Evolutionary conservation across 352 stramenopile genomes (phyloP), one percentile per base, ranked within the genome.

Genomic region (Paralagenidium karlingii): DNA sequence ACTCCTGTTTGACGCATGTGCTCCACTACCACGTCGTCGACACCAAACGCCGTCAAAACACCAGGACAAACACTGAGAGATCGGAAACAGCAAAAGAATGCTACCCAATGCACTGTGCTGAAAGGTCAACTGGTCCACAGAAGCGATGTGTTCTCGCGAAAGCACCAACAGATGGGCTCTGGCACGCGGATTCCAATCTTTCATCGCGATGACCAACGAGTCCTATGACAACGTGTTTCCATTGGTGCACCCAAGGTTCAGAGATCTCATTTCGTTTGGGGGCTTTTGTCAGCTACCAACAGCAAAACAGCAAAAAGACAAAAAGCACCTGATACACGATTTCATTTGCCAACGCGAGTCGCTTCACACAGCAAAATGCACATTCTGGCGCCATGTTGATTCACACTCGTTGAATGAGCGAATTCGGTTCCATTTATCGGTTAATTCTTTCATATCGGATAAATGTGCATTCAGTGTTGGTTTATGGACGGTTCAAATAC

Each of bases 131-230:
- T 68, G 54, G 16, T 80, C 54, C 3, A 83, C 54, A 8, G 45
- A 67, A 9, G 57, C 36, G 39, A 86, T 80, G 34, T 86, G 73
- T 31, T 74, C 43, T 27, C 65, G 58, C 11, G 73, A 55, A 10
- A 86, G 76, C 34, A 86, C 63, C 27, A 86, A 50, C 34, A 83
- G 29, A 24, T 86, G 73, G 26, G 47, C 59, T 13, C 47, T 49
- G 2, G 73, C 68, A 12, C 66, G 63, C 22, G 73, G 66, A 27
- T 79, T 68, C 18, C 55, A 58, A 44, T 86, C 73, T 25, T 63
- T 33, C 39, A 82, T 83, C 1, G 55, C 73, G 42, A 79, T 55
- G n/a, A 82, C 55, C 22, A 49, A 41, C 12, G 62, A 59, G 57
- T 83, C 67, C 73, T 86, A 31, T 38, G 8, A 20, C 30, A 11